Conservation (phyloP, 2,329 filamentous ascomycete genomes). For the Trichophyton mentagrophytes region DNA sequence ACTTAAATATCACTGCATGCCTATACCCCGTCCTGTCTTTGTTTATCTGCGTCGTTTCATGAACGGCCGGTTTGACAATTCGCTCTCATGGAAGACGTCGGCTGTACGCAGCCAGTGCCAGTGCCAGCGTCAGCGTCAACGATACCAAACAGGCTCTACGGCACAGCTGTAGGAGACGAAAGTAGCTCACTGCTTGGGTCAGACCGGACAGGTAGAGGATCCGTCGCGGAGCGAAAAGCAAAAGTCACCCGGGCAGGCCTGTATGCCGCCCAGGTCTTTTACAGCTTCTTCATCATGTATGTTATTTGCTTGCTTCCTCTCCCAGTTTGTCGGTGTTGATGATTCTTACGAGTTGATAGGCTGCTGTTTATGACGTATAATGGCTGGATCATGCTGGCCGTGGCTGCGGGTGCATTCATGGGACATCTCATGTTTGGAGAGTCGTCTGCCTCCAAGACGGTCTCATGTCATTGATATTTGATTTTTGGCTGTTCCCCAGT, state of each 20-base stretch:
- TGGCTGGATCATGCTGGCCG: slow-evolving; percentile 89
- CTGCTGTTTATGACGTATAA: slow-evolving; percentile 99
- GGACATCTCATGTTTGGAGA: slow-evolving; percentile 76
- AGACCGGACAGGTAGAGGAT: slow-evolving; percentile 55
- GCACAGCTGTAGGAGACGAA: slow-evolving; percentile 26
- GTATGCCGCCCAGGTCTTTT: slow-evolving; percentile 92
- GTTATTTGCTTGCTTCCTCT: slow-evolving; percentile 29
- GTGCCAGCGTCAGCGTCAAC: neutral
- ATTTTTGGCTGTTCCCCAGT: neutral
- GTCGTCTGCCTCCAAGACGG: slow-evolving; percentile 62
- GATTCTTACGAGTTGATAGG: slow-evolving; percentile 40
- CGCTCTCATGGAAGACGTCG: slow-evolving; percentile 3
- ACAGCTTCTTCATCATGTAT: slow-evolving; percentile 99
- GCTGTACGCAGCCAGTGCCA: neutral
- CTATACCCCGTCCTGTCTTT: neutral
- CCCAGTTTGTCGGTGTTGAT: no score
- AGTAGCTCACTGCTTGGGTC: slow-evolving; percentile 57
- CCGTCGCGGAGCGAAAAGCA: slow-evolving; percentile 48
- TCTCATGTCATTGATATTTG: slow-evolving; percentile 63
- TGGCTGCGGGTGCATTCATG: slow-evolving; percentile 75
- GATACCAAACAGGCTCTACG: neutral
- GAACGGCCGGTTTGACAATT: slow-evolving; percentile 4
- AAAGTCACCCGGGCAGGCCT: slow-evolving; percentile 69
- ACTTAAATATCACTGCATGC: neutral
- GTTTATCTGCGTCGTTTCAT: neutral